Evolutionary conservation across 495 filamentous ascomycete genomes (phyloP), one percentile per base, ranked within the genome.

Genomic region (Penicillium arizonense): DNA sequence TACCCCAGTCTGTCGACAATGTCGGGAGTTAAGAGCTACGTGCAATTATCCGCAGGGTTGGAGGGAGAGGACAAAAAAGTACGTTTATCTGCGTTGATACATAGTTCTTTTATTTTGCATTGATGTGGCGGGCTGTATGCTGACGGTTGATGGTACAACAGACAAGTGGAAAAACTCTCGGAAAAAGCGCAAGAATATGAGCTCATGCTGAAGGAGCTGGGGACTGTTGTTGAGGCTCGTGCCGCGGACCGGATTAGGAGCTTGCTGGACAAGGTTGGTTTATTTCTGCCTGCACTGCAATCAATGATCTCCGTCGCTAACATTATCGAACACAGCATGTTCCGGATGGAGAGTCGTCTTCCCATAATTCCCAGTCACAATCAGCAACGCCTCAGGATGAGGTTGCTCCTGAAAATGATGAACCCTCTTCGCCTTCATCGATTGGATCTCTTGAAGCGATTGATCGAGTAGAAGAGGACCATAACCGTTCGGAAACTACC

Each of bases 381-480:
- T 69, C 64, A 10, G 59, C 47, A 8, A 67, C 64, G 0, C 62
- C 65, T 7, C 72, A 71, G 20, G 76, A 77, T 38, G 66, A 76
- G 5, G 6, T 32, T 11, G 16, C 12, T 4, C 35, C 26, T 20
- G 55, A 63, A 8, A 41, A 55, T 4, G 56, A 63, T 33, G 55
- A 58, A 16, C 23, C 52, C 7, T 53, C 41, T 13, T 68, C 63
- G 3, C 63, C 71, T 26, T 85, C 80, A 2, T 83, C 82, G 4
- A 76, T 81, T 36, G 83, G 84, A 9, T 88, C 85, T 1, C 76
- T 79, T 3, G 81, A 80, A 23, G 82, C 81, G 11, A 66, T 83
- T 20, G 85, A 87, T 55, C 70, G 75, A 11, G 75, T 86, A n/a
- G 71, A 82, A 37, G 81, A 87, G 58, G 85, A 88, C 42, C 59